These are phyloP conservation scores for Mycena belliarum DNA, from an alignment of 768 basidiomycete species.

Conservation along the genomic window DNA sequence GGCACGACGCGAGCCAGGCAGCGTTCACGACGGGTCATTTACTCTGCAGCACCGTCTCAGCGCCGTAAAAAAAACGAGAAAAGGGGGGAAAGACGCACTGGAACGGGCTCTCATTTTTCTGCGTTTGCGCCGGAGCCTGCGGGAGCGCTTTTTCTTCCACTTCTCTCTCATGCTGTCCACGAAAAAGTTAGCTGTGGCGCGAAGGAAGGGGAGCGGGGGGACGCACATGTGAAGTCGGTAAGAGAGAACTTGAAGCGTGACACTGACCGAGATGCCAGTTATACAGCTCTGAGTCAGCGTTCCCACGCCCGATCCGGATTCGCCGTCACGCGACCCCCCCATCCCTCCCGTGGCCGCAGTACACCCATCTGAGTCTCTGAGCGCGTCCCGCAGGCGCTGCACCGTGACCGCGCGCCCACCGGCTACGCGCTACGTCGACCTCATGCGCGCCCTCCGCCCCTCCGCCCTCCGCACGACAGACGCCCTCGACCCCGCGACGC, in stretches of 20 bases:
- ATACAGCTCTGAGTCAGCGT: neutral
- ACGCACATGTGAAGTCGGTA: slow-evolving; percentile 15
- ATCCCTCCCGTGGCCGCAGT: no score
- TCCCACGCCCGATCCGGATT: neutral
- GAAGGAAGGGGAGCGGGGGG: neutral
- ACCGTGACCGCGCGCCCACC: no score
- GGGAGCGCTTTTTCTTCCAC: slow-evolving; percentile 96
- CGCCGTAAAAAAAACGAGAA: neutral
- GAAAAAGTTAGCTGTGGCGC: neutral
- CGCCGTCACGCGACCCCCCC: slow-evolving; percentile 5
- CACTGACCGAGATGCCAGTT: no score
- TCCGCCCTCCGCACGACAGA: no score
- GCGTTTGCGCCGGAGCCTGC: slow-evolving; percentile 91
- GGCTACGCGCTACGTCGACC: no score
- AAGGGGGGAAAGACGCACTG: slow-evolving; percentile 54
- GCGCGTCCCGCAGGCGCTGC: no score
- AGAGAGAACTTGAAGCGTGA: neutral
- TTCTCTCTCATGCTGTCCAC: slow-evolving; percentile 82
- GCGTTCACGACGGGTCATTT: slow-evolving; percentile 18
- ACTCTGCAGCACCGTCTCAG: slow-evolving; percentile 3
- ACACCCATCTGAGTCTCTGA: no score
- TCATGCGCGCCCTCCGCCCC: no score
- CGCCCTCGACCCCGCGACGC: no score
- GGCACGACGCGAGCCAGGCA: slow-evolving; percentile 7
- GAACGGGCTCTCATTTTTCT: slow-evolving; percentile 96